Percentiles rank a stretch among this genome's conserved stretches.
These are phyloP conservation scores for Halophytophthora polymorphica DNA, from an alignment of 352 stramenopile genomes.

Conservation along the genomic window DNA sequence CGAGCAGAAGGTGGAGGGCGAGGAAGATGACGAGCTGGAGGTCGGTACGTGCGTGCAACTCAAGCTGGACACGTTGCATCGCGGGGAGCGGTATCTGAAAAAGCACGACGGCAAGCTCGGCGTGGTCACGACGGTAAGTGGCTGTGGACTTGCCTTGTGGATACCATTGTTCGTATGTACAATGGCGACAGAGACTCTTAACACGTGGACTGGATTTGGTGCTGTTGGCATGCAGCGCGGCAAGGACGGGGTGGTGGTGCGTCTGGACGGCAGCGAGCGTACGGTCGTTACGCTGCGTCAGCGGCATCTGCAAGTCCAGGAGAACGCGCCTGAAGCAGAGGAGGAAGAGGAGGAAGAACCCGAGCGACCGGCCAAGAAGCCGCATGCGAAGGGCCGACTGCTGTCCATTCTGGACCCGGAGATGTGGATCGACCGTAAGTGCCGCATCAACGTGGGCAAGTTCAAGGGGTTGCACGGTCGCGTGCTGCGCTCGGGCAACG, in stretches of 20 bases:
- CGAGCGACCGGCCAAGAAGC: constrained; percentile 9
- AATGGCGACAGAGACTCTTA: no score
- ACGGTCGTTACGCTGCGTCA: constrained; percentile 51
- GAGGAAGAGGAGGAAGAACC: constrained; percentile 20
- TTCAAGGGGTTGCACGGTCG: constrained; percentile 76
- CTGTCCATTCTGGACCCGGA: constrained; percentile 80
- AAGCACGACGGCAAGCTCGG: constrained; percentile 70
- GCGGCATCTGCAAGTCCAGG: constrained; percentile 41
- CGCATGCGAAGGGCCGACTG: constrained; percentile 51
- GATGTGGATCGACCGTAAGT: constrained; percentile 87
- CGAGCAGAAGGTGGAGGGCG: constrained; percentile 40
- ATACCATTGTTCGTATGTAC: neutral
- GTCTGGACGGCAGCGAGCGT: constrained; percentile 51
- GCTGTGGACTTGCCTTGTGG: neutral
- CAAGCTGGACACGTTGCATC: constrained; percentile 42
- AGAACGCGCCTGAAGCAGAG: constrained; percentile 26
- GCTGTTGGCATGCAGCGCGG: constrained; percentile 10
- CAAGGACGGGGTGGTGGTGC: constrained; percentile 39
- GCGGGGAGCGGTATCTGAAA: constrained; percentile 58
- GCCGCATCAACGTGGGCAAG: constrained; percentile 87
- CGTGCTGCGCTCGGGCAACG: constrained; percentile 81
- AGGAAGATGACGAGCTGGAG: constrained; percentile 37
- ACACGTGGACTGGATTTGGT: neutral
- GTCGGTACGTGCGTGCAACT: constrained; percentile 54
- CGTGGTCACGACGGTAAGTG: constrained; percentile 53